Percentiles rank a stretch among this genome's conserved stretches.
These are phyloP conservation scores for Kernera saxatilis DNA, from an alignment of 345 rosid species.

Conservation along the genomic window DNA sequence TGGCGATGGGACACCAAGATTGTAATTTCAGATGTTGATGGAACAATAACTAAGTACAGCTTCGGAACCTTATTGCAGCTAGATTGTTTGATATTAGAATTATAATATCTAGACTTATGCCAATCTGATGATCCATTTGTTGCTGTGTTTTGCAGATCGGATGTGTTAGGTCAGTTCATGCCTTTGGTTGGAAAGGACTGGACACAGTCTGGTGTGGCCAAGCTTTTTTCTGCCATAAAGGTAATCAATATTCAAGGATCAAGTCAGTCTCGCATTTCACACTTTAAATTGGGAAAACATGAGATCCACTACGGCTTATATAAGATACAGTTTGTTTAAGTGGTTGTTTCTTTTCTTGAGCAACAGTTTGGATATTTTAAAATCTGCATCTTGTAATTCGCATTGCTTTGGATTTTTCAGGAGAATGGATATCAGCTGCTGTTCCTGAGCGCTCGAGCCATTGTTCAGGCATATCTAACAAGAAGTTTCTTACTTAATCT, in stretches of 20 bases:
- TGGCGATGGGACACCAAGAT: conserved; percentile 94
- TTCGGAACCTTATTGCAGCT: background rate
- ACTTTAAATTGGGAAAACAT: background rate
- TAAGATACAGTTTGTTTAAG: background rate
- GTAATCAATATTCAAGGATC: conserved; percentile 28
- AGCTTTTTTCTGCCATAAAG: conserved; percentile 88
- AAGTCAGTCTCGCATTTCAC: conserved; percentile 5
- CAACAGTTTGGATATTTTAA: background rate
- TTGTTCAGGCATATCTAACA: conserved; percentile 91
- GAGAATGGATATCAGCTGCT: conserved; percentile 94
- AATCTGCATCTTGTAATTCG: background rate
- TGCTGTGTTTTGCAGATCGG: conserved; percentile 60
- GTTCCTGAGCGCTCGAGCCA: conserved; percentile 92
- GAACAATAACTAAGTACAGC: conserved; percentile 87
- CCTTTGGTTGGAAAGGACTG: conserved; percentile 96
- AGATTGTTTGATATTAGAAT: background rate
- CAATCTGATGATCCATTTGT: conserved; percentile 1
- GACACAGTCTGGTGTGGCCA: conserved; percentile 96
- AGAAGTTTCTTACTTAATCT: conserved; percentile 71
- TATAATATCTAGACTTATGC: background rate
- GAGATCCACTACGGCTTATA: background rate
- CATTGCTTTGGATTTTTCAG: conserved; percentile 36
- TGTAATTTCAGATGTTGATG: conserved; percentile 94
- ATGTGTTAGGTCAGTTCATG: conserved; percentile 94
- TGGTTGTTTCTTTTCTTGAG: background rate